Evolutionary conservation across 176 grass and related monocot genomes (phyloP), one percentile per base, ranked within the genome.

Genomic region (Bothriochloa decipiens): DNA sequence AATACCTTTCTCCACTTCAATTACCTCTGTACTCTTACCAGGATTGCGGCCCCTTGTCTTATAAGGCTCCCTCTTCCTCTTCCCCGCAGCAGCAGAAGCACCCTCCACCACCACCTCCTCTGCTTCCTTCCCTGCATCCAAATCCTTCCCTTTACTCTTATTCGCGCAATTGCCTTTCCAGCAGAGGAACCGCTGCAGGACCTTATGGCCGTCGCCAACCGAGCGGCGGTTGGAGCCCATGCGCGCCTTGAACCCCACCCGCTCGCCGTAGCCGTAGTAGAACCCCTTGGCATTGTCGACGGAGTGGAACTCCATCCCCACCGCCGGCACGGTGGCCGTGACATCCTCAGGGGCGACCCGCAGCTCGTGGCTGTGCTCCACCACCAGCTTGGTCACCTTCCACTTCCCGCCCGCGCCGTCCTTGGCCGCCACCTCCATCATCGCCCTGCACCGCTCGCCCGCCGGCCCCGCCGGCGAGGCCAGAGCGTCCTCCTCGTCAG

Each of bases 341-440:
- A 42, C 72, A 15, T 80, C 81, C 4, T 70, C 88, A 5, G 57
- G 23, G 17, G 72, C 53, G 28, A 83, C 58, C 70, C 14, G 55
- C 26, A 90, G 86, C 37, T 17, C 84, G 80, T 97, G 95, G 86
- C 84, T 94, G 88, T 97, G 95, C 55, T 94, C 95, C 57, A 45
- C 61, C 70, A 87, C 92, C 27, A 94, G 78, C 81, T 87, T 97
- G 29, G 92, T 89, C 22, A 94, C 90, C 62, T 39, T 86, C 95
- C 95, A 97, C 65, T 78, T 97, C 15, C 70, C 90, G 45, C 67
- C 82, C 2, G 65, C 79, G 35, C 70, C 92, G 73, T 97, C 85
- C 77, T 94, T 94, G 62, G 57, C 72, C 72, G 89, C 94, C 87
- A 97, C 94, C 88, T 94, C 94, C 90, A 97, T 94, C 92, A 94